Evolutionary conservation across 352 stramenopile genomes (phyloP), one percentile per base, ranked within the genome.

Genomic region (Globisporangium paddicum): DNA sequence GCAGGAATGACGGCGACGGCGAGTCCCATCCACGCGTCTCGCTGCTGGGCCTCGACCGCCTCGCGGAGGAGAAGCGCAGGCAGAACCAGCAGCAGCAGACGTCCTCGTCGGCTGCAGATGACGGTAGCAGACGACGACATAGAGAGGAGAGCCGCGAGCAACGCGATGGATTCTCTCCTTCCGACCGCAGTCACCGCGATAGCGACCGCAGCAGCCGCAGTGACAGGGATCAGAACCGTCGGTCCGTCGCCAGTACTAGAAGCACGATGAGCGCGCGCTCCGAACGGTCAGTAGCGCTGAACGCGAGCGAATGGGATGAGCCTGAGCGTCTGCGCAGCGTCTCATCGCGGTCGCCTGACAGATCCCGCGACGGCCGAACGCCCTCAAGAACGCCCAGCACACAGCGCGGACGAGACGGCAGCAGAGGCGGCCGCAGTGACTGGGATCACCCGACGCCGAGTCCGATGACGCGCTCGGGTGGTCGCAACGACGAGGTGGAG

Each of bases 291-390:
- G 38, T 62, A 40, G 63, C 64, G 26, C 67, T 95, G 2, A 71
- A 82, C 46, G 46, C 64, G 41, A 89, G 73, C 62, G 86, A 95
- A 37, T 95, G 86, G 86, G 86, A 93, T 55, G 71, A 75, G 23
- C 81, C 82, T 2, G 86, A 95, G 55, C 75, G 64, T 16, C 68
- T 95, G 5, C 73, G 76, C 42, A 92, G 77, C 59, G 76, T 90
- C 0, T 55, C 59, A 18, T 48, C 30, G 3, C n/a, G n/a, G 3
- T 65, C 59, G 0, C 30, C 41, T 4, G 49, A 60, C 30, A 40
- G 59, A 57, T 44, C 21, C 16, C 41, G 28, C 13, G 18, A 50
- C 25, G 13, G 16, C 3, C 55, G 46, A 9, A 23, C 21, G 16
- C 25, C 32, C 3, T 42, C 48, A 28, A 26, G 52, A 5, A 85